Evolutionary conservation across 2,329 filamentous ascomycete genomes (phyloP).

Genomic region (Beauveria caledonica): DNA sequence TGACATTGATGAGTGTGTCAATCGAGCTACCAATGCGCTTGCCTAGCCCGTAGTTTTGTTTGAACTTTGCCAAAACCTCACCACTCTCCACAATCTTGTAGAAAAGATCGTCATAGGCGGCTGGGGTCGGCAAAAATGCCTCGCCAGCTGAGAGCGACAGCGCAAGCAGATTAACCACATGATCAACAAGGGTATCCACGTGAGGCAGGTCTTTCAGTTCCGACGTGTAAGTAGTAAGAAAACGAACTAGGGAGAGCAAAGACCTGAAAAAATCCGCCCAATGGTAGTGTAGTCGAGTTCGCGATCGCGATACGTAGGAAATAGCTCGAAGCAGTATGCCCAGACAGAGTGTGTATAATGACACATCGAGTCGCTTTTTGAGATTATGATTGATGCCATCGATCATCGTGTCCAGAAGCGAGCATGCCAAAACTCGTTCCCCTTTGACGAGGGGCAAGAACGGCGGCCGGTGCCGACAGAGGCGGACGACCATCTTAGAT

Average conservation of each 20-base stretch:
- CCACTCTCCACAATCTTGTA: constrained; percentile 96
- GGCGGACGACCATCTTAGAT: constrained; percentile 61
- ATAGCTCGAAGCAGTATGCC: constrained; percentile 77
- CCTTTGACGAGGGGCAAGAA: constrained; percentile 67
- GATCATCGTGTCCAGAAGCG: constrained; percentile 77
- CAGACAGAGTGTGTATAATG: constrained; percentile 73
- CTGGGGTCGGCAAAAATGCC: constrained; percentile 78
- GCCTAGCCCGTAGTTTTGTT: constrained; percentile 60
- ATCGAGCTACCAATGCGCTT: constrained; percentile 62
- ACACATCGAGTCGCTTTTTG: constrained; percentile 72
- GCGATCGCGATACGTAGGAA: constrained; percentile 73
- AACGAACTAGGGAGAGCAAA: constrained; percentile 78
- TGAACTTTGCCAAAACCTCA: constrained; percentile 73
- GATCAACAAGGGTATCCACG: constrained; percentile 66
- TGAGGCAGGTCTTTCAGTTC: constrained; percentile 64
- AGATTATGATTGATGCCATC: constrained; percentile 94
- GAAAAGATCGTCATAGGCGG: constrained; percentile 91
- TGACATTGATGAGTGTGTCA: constrained; percentile 74
- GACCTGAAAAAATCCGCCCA: constrained; percentile 94
- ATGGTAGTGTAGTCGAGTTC: constrained; percentile 78
- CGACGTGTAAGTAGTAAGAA: constrained; percentile 76
- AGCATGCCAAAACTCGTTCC: constrained; percentile 65
- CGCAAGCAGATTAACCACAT: constrained; percentile 74
- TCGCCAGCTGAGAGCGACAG: constrained; percentile 81
- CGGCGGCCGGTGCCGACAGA: constrained; percentile 84